phyloP scores from a whole-genome alignment of 2,329 filamentous ascomycete species.

The Beauveria sp. region DNA sequence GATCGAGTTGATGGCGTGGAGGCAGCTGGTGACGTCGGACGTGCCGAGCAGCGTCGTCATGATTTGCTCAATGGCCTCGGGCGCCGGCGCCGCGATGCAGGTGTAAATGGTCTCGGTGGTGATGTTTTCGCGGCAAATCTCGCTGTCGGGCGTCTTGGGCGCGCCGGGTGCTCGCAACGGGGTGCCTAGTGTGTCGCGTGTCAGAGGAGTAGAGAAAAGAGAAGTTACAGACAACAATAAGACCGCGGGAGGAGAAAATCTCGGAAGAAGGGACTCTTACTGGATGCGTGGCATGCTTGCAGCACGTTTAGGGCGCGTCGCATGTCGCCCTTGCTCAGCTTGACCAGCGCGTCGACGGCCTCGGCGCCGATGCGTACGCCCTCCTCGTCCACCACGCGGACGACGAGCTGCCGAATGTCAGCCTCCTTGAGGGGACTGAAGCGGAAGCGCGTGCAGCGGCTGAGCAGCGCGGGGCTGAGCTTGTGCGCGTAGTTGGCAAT shows the following conservation, averaged over 20 bases:
- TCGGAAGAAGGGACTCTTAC: constrained; percentile 36
- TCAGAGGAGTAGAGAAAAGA: background rate
- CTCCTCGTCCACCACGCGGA: constrained; percentile 85
- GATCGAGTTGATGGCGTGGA: constrained; percentile 79
- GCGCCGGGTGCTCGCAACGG: constrained; percentile 55
- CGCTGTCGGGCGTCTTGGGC: constrained; percentile 52
- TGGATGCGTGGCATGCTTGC: constrained; percentile 93
- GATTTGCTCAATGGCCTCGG: constrained; percentile 79
- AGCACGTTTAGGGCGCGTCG: constrained; percentile 87
- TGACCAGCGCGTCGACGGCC: constrained; percentile 76
- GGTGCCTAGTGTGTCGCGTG: constrained; percentile 41
- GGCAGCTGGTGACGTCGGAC: constrained; percentile 79
- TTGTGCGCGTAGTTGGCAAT: constrained; percentile 99
- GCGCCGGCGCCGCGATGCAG: constrained; percentile 92
- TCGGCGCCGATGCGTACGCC: constrained; percentile 73
- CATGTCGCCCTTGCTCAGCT: constrained; percentile 92
- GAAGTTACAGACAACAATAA: background rate
- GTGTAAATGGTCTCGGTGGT: constrained; percentile 96
- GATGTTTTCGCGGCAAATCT: constrained; percentile 65
- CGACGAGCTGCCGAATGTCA: constrained; percentile 79
- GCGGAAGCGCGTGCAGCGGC: constrained; percentile 86
- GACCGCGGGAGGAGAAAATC: background rate
- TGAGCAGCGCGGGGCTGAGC: constrained; percentile 84
- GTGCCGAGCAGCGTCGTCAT: constrained; percentile 76
- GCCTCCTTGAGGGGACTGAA: constrained; percentile 88